A percentile compares a stretch with the other conserved stretches of the same genome.
phyloP scores from a whole-genome alignment of 1,139 yeast species.

The Sugiyamaella novakii region DNA sequence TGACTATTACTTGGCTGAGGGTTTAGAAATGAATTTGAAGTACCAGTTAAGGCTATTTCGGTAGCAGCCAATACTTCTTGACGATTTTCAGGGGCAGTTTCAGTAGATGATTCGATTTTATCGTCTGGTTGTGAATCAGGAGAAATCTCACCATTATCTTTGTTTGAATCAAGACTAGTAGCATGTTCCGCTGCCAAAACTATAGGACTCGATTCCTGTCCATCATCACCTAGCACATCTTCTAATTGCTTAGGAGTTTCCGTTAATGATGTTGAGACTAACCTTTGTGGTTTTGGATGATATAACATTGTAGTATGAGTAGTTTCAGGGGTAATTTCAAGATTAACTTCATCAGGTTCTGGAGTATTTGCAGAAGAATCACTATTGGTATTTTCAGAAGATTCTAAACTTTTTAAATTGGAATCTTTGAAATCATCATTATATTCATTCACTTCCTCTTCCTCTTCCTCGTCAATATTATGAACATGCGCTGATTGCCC shows the following conservation, averaged over 20 bases:
- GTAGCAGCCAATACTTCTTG: constrained; percentile 7
- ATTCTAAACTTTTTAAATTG: background rate
- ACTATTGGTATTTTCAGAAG: background rate
- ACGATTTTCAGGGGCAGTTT: background rate
- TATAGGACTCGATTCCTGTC: constrained; percentile 11
- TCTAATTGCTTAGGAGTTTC: constrained; percentile 21
- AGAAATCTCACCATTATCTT: constrained; percentile 5
- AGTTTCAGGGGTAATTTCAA: background rate
- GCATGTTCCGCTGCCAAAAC: background rate
- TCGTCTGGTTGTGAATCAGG: background rate
- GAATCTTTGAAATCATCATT: background rate
- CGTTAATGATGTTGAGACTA: constrained; percentile 24
- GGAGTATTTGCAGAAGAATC: background rate
- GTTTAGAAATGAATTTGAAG: constrained; percentile 6
- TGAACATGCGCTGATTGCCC: constrained; percentile 9
- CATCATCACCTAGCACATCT: constrained; percentile 17
- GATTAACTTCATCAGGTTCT: background rate
- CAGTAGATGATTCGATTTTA: background rate
- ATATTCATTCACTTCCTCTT: constrained; percentile 1
- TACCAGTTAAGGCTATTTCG: constrained; percentile 7
- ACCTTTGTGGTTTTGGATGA: constrained; percentile 34
- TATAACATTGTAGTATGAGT: constrained; percentile 26
- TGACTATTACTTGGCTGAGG: constrained; percentile 14
- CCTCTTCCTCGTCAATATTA: constrained; percentile 8
- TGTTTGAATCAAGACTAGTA: background rate